These are phyloP conservation scores for Hypomontagnella submonticulosa DNA, from an alignment of 495 filamentous ascomycete species.

Conservation along the genomic window DNA sequence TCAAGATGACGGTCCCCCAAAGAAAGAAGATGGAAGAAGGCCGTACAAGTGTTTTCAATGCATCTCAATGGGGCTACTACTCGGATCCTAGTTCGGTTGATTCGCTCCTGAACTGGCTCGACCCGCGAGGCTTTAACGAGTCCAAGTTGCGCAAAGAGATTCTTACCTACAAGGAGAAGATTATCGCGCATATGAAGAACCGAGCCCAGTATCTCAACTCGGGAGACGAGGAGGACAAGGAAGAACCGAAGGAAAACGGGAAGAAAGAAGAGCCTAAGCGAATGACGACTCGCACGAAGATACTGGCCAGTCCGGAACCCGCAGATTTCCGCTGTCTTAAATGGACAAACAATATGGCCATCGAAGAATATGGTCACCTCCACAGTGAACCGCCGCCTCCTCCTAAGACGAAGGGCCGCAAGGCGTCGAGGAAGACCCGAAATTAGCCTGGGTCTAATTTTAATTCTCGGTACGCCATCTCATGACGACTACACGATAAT, in stretches of 20 bases:
- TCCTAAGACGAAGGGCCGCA: slow-evolving; percentile 50
- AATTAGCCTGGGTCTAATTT: slow-evolving; percentile 3
- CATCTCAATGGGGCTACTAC: slow-evolving; percentile 90
- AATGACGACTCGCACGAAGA: slow-evolving; percentile 80
- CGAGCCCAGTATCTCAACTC: slow-evolving; percentile 74
- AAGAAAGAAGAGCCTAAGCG: slow-evolving; percentile 64
- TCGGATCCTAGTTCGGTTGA: slow-evolving; percentile 82
- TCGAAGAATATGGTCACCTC: slow-evolving; percentile 80
- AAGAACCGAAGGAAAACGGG: slow-evolving; percentile 63
- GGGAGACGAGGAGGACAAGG: slow-evolving; percentile 58
- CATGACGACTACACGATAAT: slow-evolving; percentile 3
- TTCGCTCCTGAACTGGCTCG: slow-evolving; percentile 85
- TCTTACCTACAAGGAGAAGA: slow-evolving; percentile 77
- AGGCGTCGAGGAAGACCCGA: slow-evolving; percentile 34
- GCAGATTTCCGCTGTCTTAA: slow-evolving; percentile 74
- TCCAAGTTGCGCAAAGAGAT: slow-evolving; percentile 87
- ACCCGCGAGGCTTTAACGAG: slow-evolving; percentile 84
- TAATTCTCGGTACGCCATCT: not conserved
- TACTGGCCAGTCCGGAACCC: slow-evolving; percentile 62
- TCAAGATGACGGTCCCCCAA: slow-evolving; percentile 83
- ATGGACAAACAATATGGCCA: slow-evolving; percentile 84
- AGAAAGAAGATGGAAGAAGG: slow-evolving; percentile 90
- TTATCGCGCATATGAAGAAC: slow-evolving; percentile 81
- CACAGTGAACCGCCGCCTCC: slow-evolving; percentile 82
- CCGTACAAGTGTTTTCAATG: slow-evolving; percentile 76